Conservation (phyloP, 768 basidiomycete genomes). For the Lyophyllum semitale region DNA sequence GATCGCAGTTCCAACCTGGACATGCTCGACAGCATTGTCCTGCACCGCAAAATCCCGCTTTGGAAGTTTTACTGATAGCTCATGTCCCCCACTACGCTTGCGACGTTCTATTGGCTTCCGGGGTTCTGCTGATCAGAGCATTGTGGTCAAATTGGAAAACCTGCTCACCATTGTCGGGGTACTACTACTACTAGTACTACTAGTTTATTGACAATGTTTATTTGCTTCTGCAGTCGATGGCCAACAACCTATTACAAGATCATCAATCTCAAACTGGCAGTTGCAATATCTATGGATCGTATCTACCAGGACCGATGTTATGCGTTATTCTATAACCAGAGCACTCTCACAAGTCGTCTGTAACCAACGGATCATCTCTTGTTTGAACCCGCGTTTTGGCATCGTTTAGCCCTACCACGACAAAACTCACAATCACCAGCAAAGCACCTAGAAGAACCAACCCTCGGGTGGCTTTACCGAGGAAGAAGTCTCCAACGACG, state of each 20-base stretch:
- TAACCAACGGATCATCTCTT: conserved; percentile 9
- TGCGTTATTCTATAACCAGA: neutral
- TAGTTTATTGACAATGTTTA: neutral
- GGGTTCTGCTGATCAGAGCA: neutral
- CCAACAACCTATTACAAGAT: too few species aligned
- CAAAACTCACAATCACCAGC: conserved; percentile 77
- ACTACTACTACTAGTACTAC: too few species aligned
- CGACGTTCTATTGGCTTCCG: conserved; percentile 43
- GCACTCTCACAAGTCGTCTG: conserved; percentile 3
- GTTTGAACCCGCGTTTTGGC: conserved; percentile 22
- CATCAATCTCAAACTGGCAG: too few species aligned
- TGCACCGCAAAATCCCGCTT: conserved; percentile 54
- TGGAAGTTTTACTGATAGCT: conserved; percentile 49
- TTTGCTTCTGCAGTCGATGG: neutral
- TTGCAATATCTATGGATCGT: neutral
- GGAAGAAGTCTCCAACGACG: conserved; percentile 75
- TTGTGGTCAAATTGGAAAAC: neutral
- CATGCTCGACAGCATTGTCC: conserved; percentile 47
- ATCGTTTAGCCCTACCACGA: conserved; percentile 67
- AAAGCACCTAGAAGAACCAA: conserved; percentile 74
- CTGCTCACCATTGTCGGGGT: neutral
- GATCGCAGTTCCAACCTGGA: conserved; percentile 44
- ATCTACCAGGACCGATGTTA: neutral
- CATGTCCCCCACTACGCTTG: conserved; percentile 47
- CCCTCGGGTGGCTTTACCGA: conserved; percentile 55